Evolutionary conservation across 768 basidiomycete species (phyloP).

Genomic region (Lactifluus subvellereus): DNA sequence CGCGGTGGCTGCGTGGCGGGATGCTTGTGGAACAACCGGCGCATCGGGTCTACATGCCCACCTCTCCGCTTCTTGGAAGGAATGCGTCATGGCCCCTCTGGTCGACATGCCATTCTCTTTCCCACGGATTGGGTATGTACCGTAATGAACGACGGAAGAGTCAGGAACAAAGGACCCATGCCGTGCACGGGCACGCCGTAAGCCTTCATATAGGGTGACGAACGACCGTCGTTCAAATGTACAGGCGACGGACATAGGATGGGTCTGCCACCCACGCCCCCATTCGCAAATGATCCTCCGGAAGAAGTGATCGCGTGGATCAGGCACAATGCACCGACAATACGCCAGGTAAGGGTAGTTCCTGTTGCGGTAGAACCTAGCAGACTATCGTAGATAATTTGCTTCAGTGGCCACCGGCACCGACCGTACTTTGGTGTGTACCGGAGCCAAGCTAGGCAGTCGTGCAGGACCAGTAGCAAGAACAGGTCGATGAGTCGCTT

Average conservation of each 20-base stretch:
- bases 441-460: background rate
- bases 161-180: background rate
- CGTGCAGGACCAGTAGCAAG: background rate
- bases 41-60: background rate
- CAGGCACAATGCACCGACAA: too few species aligned
- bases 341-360: background rate
- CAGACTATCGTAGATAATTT: background rate
- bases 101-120: background rate
- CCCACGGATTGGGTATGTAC: background rate
- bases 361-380: background rate
- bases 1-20: background rate
- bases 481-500: background rate
- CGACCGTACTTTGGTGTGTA: background rate
- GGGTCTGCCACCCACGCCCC: background rate
- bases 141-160: background rate
- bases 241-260: background rate
- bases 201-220: background rate
- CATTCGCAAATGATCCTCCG: too few species aligned
- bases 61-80: background rate
- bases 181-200: background rate
- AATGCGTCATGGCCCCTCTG: background rate
- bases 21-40: background rate
- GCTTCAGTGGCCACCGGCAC: too few species aligned
- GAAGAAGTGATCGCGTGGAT: too few species aligned
- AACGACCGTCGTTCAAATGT: background rate